Evolutionary conservation across 2,329 filamentous ascomycete species (phyloP).

Genomic region (Nothophoma quercina): DNA sequence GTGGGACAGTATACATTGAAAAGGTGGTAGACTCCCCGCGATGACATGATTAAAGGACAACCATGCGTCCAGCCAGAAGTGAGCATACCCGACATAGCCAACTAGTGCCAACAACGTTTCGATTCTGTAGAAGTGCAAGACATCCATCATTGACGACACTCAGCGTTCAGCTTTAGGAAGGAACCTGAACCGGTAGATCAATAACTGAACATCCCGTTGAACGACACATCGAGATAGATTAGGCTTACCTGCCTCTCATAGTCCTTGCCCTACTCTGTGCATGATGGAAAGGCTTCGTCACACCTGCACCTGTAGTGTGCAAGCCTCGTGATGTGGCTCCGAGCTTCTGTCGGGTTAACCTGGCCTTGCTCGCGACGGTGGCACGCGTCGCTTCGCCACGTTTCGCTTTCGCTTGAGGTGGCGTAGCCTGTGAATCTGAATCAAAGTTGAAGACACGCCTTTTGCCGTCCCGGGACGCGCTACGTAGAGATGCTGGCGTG

Average conservation of each 20-base stretch:
- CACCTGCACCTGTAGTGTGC: constrained; percentile 24
- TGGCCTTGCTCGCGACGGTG: constrained; percentile 1
- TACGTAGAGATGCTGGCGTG: constrained; percentile 47
- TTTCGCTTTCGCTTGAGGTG: not conserved
- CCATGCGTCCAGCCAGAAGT: not conserved
- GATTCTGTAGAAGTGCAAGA: not conserved
- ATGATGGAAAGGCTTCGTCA: constrained; percentile 17
- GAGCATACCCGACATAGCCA: not conserved
- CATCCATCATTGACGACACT: not conserved
- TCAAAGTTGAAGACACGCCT: constrained; percentile 21
- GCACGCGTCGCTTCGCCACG: not conserved
- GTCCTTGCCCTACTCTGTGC: constrained; percentile 19
- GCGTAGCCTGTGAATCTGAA: constrained; percentile 4
- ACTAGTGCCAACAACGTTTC: too few species aligned
- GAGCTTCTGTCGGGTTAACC: constrained; percentile 15
- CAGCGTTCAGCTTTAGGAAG: not conserved
- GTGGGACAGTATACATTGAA: not conserved
- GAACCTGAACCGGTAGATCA: not conserved
- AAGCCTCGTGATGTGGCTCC: constrained; percentile 13
- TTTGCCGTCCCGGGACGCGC: constrained; percentile 34
- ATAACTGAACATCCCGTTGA: not conserved
- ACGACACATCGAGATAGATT: not conserved
- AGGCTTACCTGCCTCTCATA: constrained; percentile 22
- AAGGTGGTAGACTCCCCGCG: not conserved
- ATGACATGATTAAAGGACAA: not conserved